Base-by-base conservation (phyloP, 257 asterid species). In the Vinca minor region DNA sequence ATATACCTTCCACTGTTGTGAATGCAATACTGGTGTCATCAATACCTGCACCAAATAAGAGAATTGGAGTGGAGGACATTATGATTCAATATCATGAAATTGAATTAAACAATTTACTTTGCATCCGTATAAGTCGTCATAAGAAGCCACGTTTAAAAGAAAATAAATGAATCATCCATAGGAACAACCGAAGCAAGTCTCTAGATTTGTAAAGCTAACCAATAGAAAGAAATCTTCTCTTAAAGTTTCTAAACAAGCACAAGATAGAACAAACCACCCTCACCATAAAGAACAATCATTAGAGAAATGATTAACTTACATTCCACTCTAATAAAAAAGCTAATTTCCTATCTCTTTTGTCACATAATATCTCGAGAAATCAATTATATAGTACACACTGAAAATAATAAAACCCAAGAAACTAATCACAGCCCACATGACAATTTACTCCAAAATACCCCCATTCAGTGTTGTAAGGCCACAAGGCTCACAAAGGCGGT, bases 11-110 rank as follows among this genome's bases (percentile, higher is more conserved):
- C 4, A 73, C 71, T 23, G 71, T 63, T 41, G 67, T 74, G 49
- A 73, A 73, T 63, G 74, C 58, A 36, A 73, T 73, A 35, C 48
- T 58, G 69, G 74, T 31, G 31, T 63, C 78, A 57, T 73, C 78
- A 63, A 73, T 68, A 38, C 78, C 78, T 73, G 74, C 69, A 72
- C 35, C 39, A 56, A n/a, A 41, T 29, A 14, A 4, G 4, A 44
- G 21, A 44, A 44, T 44, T 44, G 3, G 8, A 0, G 3, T 1
- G 20, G 20, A 14, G 21, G 49, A 14, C 20, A 17, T 44, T 15
- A 15, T 15, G 49, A 0, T 44, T 44, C 49, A 14, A 56, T 31
- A 56, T 29, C 31, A 26, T 15, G 26, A 34, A 29, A 56, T 36
- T 5, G 20, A 56, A 31, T 14, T 31, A 56, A n/a, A 56, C 7